Percentiles rank a stretch among this genome's conserved stretches.
These are phyloP conservation scores for Digitaria exilis DNA, from an alignment of 202 grass and related monocot genomes.

Conservation along the genomic window DNA sequence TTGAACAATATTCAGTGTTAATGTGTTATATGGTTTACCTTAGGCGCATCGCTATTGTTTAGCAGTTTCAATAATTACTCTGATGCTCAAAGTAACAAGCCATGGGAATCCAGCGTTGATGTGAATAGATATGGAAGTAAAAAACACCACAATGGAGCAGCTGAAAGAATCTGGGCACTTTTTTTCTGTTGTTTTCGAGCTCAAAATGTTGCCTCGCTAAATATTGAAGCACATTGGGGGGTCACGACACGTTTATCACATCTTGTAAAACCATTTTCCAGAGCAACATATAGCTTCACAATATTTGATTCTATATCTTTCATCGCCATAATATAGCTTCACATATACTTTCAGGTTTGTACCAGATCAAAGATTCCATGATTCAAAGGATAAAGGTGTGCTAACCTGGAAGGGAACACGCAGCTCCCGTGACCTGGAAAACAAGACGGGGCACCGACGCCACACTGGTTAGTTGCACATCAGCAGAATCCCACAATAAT, in stretches of 20 bases:
- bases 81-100: neutral
- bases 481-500: neutral
- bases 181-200: neutral
- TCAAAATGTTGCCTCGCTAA: neutral
- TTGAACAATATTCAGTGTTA: neutral
- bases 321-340: neutral
- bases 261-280: too few species aligned
- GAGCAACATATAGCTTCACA: neutral
- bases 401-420: conserved; percentile 76
- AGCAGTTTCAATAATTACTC: neutral
- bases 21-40: neutral
- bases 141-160: neutral
- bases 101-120: neutral
- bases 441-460: conserved; percentile 2
- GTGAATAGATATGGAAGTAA: neutral
- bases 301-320: neutral
- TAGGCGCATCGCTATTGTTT: neutral
- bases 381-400: neutral
- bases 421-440: conserved; percentile 76
- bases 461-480: conserved; percentile 9
- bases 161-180: neutral
- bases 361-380: neutral
- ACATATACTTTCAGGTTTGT: neutral
- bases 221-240: neutral
- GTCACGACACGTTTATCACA: too few species aligned